These are phyloP conservation scores for Hypoxylon crocopeplum DNA, from an alignment of 495 filamentous ascomycete genomes.

Conservation along the genomic window DNA sequence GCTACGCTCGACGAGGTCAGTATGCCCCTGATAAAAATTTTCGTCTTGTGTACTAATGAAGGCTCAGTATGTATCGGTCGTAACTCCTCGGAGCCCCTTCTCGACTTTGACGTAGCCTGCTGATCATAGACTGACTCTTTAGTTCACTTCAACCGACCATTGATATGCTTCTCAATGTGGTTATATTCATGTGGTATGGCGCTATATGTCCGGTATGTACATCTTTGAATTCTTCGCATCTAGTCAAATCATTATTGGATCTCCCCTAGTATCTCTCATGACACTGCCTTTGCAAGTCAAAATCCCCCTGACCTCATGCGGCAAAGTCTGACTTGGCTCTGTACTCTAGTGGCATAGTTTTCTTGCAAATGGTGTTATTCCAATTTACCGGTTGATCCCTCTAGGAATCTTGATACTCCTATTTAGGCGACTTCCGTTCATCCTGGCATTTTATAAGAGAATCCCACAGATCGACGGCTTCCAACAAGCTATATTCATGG, in stretches of 20 bases:
- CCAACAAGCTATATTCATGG: slow-evolving; percentile 80
- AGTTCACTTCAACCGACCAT: slow-evolving; percentile 84
- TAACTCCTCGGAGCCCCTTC: background rate
- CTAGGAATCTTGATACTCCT: slow-evolving; percentile 83
- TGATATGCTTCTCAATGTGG: slow-evolving; percentile 78
- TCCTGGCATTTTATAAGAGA: slow-evolving; percentile 73
- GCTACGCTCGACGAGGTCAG: slow-evolving; percentile 73
- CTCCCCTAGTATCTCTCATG: too few relatives aligned
- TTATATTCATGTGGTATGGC: slow-evolving; percentile 89
- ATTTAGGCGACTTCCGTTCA: slow-evolving; percentile 77
- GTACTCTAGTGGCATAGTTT: slow-evolving; percentile 67
- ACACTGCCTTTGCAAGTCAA: too few relatives aligned
- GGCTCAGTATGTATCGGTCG: slow-evolving; percentile 14
- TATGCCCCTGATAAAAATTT: background rate
- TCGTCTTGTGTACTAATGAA: slow-evolving; percentile 5
- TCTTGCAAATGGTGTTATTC: slow-evolving; percentile 69
- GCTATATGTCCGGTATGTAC: slow-evolving; percentile 70
- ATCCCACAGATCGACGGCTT: slow-evolving; percentile 74
- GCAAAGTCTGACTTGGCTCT: slow-evolving; percentile 5
- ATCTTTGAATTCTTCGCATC: background rate
- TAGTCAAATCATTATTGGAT: too few relatives aligned
- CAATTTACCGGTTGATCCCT: slow-evolving; percentile 77
- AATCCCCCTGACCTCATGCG: background rate
- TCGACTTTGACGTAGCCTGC: background rate
- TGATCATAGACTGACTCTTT: slow-evolving; percentile 5